phyloP scores from a whole-genome alignment of 169 alveolate genomes.

The Eimeria falciformis region DNA sequence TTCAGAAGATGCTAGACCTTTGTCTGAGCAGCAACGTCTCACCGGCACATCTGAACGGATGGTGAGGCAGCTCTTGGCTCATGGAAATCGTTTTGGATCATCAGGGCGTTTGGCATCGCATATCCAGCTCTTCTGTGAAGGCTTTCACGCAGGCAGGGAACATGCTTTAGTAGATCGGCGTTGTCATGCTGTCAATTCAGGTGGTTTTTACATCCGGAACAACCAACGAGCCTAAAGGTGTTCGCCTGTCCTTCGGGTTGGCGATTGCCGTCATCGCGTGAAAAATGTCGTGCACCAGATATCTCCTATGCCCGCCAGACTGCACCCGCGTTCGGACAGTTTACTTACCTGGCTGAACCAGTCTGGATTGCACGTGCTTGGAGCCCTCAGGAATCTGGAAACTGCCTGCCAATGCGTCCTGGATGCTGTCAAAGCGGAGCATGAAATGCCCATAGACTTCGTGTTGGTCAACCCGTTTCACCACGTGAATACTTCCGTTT shows the following conservation, averaged over 20 bases:
- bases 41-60: neutral
- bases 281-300: too few relatives aligned
- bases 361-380: too few relatives aligned
- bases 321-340: too few relatives aligned
- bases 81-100: too few relatives aligned
- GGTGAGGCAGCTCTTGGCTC: too few relatives aligned
- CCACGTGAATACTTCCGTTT: constrained; percentile 80
- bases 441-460: neutral
- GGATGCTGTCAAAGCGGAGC: constrained; percentile 28
- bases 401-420: constrained; percentile 25
- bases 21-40: neutral
- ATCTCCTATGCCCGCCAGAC: too few relatives aligned
- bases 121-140: too few relatives aligned
- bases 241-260: constrained; percentile 58
- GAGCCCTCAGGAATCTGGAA: constrained; percentile 41
- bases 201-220: constrained; percentile 82
- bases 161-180: too few relatives aligned
- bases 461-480: constrained; percentile 82
- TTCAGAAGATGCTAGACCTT: neutral
- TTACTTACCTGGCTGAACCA: too few relatives aligned
- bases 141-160: too few relatives aligned
- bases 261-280: too few relatives aligned
- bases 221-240: constrained; percentile 82
- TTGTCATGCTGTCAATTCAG: constrained; percentile 3
- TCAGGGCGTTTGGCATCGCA: too few relatives aligned